Evolutionary conservation across 2,329 filamentous ascomycete species (phyloP), one percentile per base, ranked within the genome.

Genomic region (Paraphaeosphaeria minitans): DNA sequence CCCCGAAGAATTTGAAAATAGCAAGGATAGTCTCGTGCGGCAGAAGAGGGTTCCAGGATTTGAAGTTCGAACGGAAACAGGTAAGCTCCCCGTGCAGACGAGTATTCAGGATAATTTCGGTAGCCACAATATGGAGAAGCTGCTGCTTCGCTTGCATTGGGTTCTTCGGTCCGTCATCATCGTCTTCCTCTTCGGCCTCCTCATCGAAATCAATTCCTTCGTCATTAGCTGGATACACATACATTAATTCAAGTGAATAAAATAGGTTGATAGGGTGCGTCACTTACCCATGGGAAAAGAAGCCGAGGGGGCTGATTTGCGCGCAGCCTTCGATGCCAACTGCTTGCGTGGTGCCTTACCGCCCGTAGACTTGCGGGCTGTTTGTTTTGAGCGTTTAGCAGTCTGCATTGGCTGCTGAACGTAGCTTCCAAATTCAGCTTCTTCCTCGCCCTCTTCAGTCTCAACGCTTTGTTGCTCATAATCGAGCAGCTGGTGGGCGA

Each of bases 1-100:
- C 78, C 2, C 81, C 81, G 29, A 82, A 69, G 57, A 81, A 83
- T 4, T 73, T 67, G 61, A 84, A 75, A 0, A 82, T 70, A 1
- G 75, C 66, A 35, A 79, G 74, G 4, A 81, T 74, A 10, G 80
- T 81, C 31, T 72, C 75, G 64, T 84, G 81, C 1, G 81, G 72
- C 1, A 84, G 68, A 0, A 73, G 59, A 5, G 68, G 50, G 35
- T 74, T 71, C 69, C 69, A 75, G 0, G 68, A 71, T 22, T 75
- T 63, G 45, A 74, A 75, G 3, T 63, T 62, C 10, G 72, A 70
- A n/a, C 63, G 72, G 46, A 75, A 66, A 58, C 70, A 73, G 14
- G 69, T 66, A 5, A 74, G 48, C 51, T 68, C 68, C n/a, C 69
- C 66, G 27, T 74, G 60, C 1, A 75, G 58, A 9, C 60, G 65